Base-by-base conservation (phyloP, 345 rosid species). In the Eucalyptus curtisii region DNA sequence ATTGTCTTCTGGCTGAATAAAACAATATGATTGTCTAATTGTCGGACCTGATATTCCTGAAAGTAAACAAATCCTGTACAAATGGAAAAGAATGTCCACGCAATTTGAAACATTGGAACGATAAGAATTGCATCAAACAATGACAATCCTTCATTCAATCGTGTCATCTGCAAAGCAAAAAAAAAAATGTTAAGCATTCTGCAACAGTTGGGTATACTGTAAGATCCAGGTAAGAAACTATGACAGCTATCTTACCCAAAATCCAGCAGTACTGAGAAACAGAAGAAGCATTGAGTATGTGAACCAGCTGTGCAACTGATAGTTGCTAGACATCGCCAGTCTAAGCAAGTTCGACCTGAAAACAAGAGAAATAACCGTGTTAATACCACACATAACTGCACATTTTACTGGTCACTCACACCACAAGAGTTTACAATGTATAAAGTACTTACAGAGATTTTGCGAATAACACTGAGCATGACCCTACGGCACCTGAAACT, bases 31-130 rank as follows among this genome's bases (percentile, higher is more conserved):
- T 20, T 76, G 82, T 76, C 27, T 37, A 40, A 76, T 76, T 37
- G 82, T 76, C 42, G 5, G 50, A 96, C 99, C 99, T 98, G 98
- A 93, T 95, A 98, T 93, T 98, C 99, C 92, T 98, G 99, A 91
- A 98, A 98, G 94, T 96, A 98, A 68, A 98, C 90, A 92, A 96
- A 96, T 94, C 99, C 99, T 91, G 99, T 98, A 94, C 96, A 97
- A 64, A 98, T 98, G 89, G 99, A 98, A 92, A 98, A 96, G 95
- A 97, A 98, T 88, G 99, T 97, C 99, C 99, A 98, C 87, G 96
- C 99, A 92, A 98, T 98, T 93, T 98, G 99, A 93, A 98, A 98
- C 99, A 98, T 98, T 13, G 99, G 99, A 93, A 98, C 99, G 88
- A 98, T 98, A 85, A 97, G 97, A 89, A 98, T 96, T 87, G 99